Conservation (phyloP, 2,329 filamentous ascomycete genomes). For the Acrocalymma vagum region DNA sequence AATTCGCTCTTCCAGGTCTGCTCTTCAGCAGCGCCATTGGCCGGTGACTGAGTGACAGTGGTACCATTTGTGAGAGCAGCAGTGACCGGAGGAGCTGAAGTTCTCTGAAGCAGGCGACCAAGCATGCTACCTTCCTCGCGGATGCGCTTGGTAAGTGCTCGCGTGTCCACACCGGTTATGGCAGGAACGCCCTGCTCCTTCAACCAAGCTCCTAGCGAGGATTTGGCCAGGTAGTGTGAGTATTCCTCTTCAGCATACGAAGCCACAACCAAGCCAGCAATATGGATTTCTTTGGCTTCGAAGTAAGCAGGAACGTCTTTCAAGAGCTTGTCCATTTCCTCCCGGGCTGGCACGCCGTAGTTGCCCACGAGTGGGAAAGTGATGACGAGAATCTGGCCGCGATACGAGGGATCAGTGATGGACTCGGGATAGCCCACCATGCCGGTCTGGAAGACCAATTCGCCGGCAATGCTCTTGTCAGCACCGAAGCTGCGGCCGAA, state of each 20-base stretch:
- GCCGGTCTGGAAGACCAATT: conserved; percentile 98
- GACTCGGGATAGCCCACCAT: conserved; percentile 99
- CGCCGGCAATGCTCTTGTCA: conserved; percentile 90
- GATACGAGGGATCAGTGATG: conserved; percentile 86
- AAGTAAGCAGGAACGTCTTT: conserved; percentile 90
- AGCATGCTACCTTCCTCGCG: conserved; percentile 96
- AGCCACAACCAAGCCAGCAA: conserved; percentile 88
- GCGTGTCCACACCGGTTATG: conserved; percentile 94
- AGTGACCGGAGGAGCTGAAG: conserved; percentile 46
- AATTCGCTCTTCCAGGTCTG: conserved; percentile 68
- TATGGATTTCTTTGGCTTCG: conserved; percentile 90
- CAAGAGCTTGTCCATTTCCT: conserved; percentile 84
- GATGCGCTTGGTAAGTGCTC: conserved; percentile 92
- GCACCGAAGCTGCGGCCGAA: conserved; percentile 97
- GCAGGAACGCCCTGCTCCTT: conserved; percentile 95
- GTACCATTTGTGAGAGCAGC: conserved; percentile 49
- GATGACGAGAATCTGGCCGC: conserved; percentile 93
- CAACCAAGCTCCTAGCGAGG: conserved; percentile 92
- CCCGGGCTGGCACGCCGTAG: conserved; percentile 92
- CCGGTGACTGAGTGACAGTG: conserved; percentile 37
- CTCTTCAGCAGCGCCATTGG: conserved; percentile 38
- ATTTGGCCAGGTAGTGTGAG: conserved; percentile 91
- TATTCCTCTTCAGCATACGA: conserved; percentile 95
- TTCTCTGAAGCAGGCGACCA: conserved; percentile 84
- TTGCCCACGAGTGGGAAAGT: conserved; percentile 97